These are phyloP conservation scores for Hericium coralloides DNA, from an alignment of 768 basidiomycete genomes.

Conservation along the genomic window DNA sequence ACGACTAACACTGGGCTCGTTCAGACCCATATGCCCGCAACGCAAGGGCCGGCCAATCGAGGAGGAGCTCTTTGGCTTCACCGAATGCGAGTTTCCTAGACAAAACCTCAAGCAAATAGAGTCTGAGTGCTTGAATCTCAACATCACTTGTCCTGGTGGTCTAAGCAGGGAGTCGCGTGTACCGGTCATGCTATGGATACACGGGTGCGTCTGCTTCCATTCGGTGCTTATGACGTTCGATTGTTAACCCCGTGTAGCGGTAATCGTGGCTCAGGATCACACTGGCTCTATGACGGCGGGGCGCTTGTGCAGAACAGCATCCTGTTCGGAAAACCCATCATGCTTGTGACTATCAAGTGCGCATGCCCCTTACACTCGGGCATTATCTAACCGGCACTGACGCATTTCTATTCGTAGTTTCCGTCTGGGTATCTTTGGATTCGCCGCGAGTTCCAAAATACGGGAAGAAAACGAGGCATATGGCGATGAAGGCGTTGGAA, in stretches of 20 bases:
- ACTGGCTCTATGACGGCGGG: constrained; percentile 73
- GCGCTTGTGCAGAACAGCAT: constrained; percentile 63
- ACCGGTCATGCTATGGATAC: constrained; percentile 83
- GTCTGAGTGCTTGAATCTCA: constrained; percentile 73
- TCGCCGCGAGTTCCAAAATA: constrained; percentile 57
- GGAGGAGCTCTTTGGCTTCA: constrained; percentile 52
- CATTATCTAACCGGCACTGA: constrained; percentile 1
- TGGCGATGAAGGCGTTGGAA: constrained; percentile 67
- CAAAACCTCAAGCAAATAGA: constrained; percentile 58
- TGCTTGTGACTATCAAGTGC: constrained; percentile 71
- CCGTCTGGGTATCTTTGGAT: constrained; percentile 70
- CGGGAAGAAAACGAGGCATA: constrained; percentile 56
- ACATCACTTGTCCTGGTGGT: constrained; percentile 66
- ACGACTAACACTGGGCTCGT: background rate
- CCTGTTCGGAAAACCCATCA: constrained; percentile 49
- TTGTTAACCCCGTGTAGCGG: constrained; percentile 28
- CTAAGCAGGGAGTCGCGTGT: constrained; percentile 41
- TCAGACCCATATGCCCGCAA: constrained; percentile 73
- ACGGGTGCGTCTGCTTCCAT: constrained; percentile 46
- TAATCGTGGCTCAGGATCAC: constrained; percentile 63
- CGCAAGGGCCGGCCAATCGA: constrained; percentile 39
- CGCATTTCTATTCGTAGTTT: constrained; percentile 35
- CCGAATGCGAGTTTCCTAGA: constrained; percentile 40
- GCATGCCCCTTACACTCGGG: constrained; percentile 22
- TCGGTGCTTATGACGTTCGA: background rate